These are phyloP conservation scores for Solanum chaucha DNA, from an alignment of 257 asterid species.

Conservation along the genomic window DNA sequence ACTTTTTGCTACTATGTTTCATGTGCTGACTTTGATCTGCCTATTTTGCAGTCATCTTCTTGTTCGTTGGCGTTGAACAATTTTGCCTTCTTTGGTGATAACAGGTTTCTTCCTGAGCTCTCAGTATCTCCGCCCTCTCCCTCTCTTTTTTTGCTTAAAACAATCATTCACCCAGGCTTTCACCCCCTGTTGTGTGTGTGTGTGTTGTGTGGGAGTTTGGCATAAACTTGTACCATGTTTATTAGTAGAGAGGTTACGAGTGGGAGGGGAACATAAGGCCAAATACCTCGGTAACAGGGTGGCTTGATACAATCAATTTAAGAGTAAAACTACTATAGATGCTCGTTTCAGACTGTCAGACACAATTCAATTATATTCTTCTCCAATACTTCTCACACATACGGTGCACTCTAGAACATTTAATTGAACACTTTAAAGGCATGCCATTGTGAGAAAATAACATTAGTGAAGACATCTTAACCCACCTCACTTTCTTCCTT, in stretches of 20 bases:
- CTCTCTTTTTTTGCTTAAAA: background rate
- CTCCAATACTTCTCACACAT: background rate
- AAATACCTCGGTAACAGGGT: background rate
- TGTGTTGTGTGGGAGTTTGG: background rate
- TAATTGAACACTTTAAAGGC: background rate
- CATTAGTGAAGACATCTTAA: background rate
- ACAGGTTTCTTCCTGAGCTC: conserved; percentile 14
- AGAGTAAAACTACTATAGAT: background rate
- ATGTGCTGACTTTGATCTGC: conserved; percentile 8
- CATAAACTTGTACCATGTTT: background rate
- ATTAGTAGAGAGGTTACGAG: background rate
- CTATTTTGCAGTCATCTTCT: conserved; percentile 71
- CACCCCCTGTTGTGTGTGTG: background rate
- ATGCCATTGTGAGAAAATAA: background rate
- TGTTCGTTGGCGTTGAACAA: conserved; percentile 75
- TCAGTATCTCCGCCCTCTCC: background rate
- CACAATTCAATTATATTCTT: background rate
- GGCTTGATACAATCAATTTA: background rate
- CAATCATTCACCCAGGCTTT: background rate
- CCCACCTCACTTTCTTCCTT: background rate
- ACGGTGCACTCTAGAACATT: background rate
- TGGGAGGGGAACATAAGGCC: background rate
- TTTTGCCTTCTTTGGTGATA: conserved; percentile 65
- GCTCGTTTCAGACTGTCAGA: background rate
- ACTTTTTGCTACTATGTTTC: background rate